Conservation (phyloP, 345 rosid genomes). For the Raphanus sativus region DNA sequence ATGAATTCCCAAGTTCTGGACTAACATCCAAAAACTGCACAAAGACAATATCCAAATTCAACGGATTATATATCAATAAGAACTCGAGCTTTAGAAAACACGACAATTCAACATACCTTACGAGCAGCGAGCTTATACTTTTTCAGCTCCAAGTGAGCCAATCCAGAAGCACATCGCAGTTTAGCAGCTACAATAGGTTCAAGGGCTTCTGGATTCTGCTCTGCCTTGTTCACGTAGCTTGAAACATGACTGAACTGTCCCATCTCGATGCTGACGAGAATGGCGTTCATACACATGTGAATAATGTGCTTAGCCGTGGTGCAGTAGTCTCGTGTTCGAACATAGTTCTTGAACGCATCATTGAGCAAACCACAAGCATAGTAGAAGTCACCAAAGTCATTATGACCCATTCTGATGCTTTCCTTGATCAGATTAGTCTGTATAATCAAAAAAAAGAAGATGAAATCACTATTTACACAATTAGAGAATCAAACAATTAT, state of each 20-base stretch:
- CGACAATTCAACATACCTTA: constrained; percentile 55
- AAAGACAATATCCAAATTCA: constrained; percentile 1
- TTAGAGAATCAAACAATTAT: not conserved
- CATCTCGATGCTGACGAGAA: constrained; percentile 96
- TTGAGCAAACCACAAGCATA: constrained; percentile 83
- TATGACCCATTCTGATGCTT: constrained; percentile 97
- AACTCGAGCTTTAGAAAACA: not conserved
- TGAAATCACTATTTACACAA: constrained; percentile 6
- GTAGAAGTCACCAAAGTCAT: constrained; percentile 95
- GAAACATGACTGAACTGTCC: constrained; percentile 93
- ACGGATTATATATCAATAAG: constrained; percentile 1
- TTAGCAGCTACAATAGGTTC: constrained; percentile 68
- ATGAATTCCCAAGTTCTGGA: constrained; percentile 84
- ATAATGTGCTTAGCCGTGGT: constrained; percentile 89
- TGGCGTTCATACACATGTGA: constrained; percentile 94
- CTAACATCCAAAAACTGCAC: constrained; percentile 90
- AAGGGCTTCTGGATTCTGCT: constrained; percentile 74
- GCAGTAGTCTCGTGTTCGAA: constrained; percentile 95
- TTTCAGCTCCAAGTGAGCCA: constrained; percentile 81
- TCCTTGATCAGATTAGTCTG: constrained; percentile 98
- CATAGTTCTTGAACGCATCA: constrained; percentile 86
- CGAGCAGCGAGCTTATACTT: constrained; percentile 99
- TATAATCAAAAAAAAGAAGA: constrained; percentile 14
- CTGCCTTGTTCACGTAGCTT: constrained; percentile 92
- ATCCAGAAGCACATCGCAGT: constrained; percentile 84